Base-by-base conservation (phyloP, 169 alveolate species). In the Cryptosporidium bovis region DNA sequence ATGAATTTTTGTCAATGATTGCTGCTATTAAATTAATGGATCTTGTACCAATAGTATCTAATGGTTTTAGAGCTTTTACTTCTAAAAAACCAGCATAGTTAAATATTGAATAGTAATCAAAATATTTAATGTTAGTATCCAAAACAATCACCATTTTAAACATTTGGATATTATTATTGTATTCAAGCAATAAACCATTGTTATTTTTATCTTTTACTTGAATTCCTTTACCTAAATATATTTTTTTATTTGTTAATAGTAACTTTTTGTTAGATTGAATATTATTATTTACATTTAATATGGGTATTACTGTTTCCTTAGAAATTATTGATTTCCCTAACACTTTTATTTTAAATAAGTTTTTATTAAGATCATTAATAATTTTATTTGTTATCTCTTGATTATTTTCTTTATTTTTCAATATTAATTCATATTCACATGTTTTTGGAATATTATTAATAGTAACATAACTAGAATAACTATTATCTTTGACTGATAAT, bases 61-160 rank as follows among this genome's bases (percentile, higher is more conserved):
- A 31, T 20, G 87, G 87, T 20, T 65, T 44, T 27, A 77, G 27
- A 48, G 87, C 87, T 34, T 77, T 56, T 40, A 77, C 40, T 46
- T 77, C 71, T 16, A 77, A 60, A 6, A 64, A 58, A 24, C 27
- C 48, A 50, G 56, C 31, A 51, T 44, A 29, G 3, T 27, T 48
- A 62, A 29, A 60, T 4, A 77, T 44, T 36, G 60, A 31, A 27
- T 34, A 40, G 50, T 40, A 34, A 24, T 77, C 64, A 16, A 77
- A 18, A 1, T n/a, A n/a, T 24, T 60, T 66, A 16, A 53, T 20
- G 13, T 18, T 34, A 18, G 66, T 69, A 20, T 69, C 66, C 44
- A 69, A 33, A 4, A 51, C 67, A 29, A 69, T 27, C 7, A 51
- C 53, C 36, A 69, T 8, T 34, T 69, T 64, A 66, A 15, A 53